Conservation (phyloP, 495 filamentous ascomycete genomes). For the Cercophora newfieldiana region DNA sequence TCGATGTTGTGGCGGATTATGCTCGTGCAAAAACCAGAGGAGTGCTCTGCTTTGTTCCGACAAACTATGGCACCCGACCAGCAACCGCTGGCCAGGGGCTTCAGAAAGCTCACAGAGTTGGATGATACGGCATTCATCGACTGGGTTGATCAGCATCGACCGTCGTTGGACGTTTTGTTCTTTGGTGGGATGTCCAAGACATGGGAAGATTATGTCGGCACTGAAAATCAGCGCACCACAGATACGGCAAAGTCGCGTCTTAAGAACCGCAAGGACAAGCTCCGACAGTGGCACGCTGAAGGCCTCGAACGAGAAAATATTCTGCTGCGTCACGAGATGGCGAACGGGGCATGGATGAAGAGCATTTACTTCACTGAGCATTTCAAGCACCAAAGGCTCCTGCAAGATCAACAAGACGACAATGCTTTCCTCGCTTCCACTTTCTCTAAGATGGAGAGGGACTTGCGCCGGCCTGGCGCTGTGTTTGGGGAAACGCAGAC, state of each 20-base stretch:
- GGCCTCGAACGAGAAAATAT: conserved; percentile 67
- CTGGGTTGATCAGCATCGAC: conserved; percentile 85
- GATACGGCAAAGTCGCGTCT: conserved; percentile 68
- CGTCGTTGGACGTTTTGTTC: conserved; percentile 78
- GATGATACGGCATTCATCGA: conserved; percentile 82
- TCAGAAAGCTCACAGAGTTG: conserved; percentile 79
- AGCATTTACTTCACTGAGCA: conserved; percentile 93
- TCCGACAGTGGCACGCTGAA: conserved; percentile 74
- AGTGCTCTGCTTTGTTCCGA: conserved; percentile 69
- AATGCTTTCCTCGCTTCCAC: conserved; percentile 69
- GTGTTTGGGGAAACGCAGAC: conserved; percentile 66
- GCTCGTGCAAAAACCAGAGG: conserved; percentile 89
- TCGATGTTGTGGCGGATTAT: conserved; percentile 86
- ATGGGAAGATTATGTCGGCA: conserved; percentile 81
- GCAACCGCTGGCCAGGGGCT: conserved; percentile 69
- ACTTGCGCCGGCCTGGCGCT: conserved; percentile 73
- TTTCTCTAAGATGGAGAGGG: conserved; percentile 70
- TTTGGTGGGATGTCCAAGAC: conserved; percentile 71
- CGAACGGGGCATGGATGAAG: conserved; percentile 85
- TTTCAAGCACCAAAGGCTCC: conserved; percentile 79
- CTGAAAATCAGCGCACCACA: conserved; percentile 75
- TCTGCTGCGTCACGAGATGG: conserved; percentile 74
- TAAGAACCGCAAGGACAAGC: conserved; percentile 72
- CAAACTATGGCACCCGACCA: conserved; percentile 69
- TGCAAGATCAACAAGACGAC: conserved; percentile 92